Evolutionary conservation across 768 basidiomycete species (phyloP).

Genomic region (Leccinum broughii): DNA sequence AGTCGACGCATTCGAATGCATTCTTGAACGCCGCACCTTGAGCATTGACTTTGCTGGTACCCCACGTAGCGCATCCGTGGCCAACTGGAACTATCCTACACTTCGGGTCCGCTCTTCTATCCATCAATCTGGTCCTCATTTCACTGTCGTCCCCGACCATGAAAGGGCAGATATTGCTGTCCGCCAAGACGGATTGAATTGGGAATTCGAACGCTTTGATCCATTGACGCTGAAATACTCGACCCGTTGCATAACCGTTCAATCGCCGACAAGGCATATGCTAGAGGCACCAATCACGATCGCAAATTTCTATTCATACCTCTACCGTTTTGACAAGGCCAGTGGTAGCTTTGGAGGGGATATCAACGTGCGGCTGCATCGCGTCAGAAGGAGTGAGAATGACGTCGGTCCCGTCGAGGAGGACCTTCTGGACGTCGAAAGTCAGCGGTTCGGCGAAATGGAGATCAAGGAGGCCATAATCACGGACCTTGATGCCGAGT

Average conservation of each 20-base stretch:
- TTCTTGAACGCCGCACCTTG: constrained; percentile 11
- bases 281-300: constrained; percentile 9
- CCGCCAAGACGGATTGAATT: constrained; percentile 1
- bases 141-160: constrained; percentile 9
- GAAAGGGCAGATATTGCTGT: constrained; percentile 16
- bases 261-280: not conserved
- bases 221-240: constrained; percentile 13
- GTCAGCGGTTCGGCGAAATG: constrained; percentile 5
- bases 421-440: constrained; percentile 10
- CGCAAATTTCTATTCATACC: constrained; percentile 23
- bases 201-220: constrained; percentile 21
- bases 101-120: constrained; percentile 11
- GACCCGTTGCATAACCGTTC: constrained; percentile 2
- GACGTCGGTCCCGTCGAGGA: constrained; percentile 10
- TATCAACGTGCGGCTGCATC: constrained; percentile 12
- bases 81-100: constrained; percentile 12
- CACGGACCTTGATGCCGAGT: constrained; percentile 12
- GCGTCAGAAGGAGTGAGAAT: not conserved
- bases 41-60: constrained; percentile 2
- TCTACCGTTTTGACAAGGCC: constrained; percentile 18
- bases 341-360: constrained; percentile 11
- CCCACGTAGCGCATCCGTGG: constrained; percentile 8
- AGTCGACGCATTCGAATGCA: constrained; percentile 16
- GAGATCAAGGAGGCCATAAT: constrained; percentile 15
- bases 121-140: constrained; percentile 2